Evolutionary conservation across 2,329 filamentous ascomycete genomes (phyloP).

Genomic region (Stagonosporopsis rhizophila): DNA sequence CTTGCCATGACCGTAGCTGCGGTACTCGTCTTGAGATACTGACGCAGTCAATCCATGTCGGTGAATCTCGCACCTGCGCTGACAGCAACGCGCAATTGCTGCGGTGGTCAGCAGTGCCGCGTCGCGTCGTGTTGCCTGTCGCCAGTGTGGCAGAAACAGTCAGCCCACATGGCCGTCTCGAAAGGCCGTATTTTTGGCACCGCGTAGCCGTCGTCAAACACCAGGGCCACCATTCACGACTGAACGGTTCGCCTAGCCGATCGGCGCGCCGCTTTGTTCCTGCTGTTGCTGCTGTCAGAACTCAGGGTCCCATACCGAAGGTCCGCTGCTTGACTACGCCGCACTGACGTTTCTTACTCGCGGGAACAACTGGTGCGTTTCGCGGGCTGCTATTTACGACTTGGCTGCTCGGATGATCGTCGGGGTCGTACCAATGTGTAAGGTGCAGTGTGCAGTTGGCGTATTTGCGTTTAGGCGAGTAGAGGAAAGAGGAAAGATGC

Average conservation of each 20-base stretch:
- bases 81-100: conserved; percentile 10
- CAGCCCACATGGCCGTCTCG: conserved; percentile 16
- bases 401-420: conserved; percentile 13
- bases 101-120: conserved; percentile 7
- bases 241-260: conserved; percentile 6
- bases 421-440: conserved; percentile 16
- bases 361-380: conserved; percentile 21
- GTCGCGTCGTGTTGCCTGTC: conserved; percentile 9
- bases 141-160: conserved; percentile 3
- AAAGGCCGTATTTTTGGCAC: conserved; percentile 6
- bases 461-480: conserved; percentile 15
- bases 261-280: conserved; percentile 2
- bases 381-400: conserved; percentile 25
- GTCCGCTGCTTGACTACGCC: neutral
- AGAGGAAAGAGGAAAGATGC: conserved; percentile 7
- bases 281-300: conserved; percentile 12
- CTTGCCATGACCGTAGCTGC: conserved; percentile 3
- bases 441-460: conserved; percentile 4
- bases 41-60: conserved; percentile 3
- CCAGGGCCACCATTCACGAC: conserved; percentile 2
- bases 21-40: neutral
- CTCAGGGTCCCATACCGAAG: conserved; percentile 7
- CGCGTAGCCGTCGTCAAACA: conserved; percentile 9
- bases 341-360: conserved; percentile 17
- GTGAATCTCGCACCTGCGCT: neutral